Evolutionary conservation across 2,329 filamentous ascomycete species (phyloP), one percentile per base, ranked within the genome.

Genomic region (Cytospora paraplurivora): DNA sequence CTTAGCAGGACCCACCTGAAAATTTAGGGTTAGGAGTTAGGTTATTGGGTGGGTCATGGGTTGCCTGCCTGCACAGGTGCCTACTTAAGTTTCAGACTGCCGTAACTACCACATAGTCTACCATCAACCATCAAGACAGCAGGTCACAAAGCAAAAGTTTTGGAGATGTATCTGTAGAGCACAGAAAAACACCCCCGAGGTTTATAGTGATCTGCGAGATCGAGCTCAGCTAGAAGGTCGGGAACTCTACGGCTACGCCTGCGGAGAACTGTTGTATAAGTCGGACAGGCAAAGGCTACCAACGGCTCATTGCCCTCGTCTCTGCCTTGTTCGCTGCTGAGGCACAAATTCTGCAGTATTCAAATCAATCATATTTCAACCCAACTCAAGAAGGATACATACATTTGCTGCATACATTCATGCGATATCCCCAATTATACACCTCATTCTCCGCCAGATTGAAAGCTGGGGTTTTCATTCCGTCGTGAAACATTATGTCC

Each of bases 381-480:
- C 15, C 38, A 33, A 32, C 50, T 27, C 21, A 27, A 33, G 32
- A 34, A 41, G 17, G 37, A 49, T 41, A 55, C 21, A 54, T 54
- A 61, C 57, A 64, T 56, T 33, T 52, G 56, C 52, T 56, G 62
- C 62, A 38, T 35, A 44, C 35, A 32, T 19, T 35, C 19, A 51
- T 52, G 35, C 56, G 21, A 61, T 59, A 54, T 47, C 27, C 33
- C 37, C 51, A 49, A 62, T 58, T 37, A 59, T 62, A 64, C 62
- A 61, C 37, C 34, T 51, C 33, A 15, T 19, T 52, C 55, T 19
- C 49, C 49, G 34, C 44, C 35, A 35, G 49, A 38, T 44, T 44
- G 34, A 41, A 21, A 61, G 56, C 62, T 54, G 41, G 56, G 37
- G 33, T 62, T 59, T 38, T 65, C 64, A 59, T 66, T 59, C 51